A percentile compares a stretch with the other conserved stretches of the same genome.
These are phyloP conservation scores for Pyrenula massariospora DNA, from an alignment of 495 filamentous ascomycete species.

Conservation along the genomic window DNA sequence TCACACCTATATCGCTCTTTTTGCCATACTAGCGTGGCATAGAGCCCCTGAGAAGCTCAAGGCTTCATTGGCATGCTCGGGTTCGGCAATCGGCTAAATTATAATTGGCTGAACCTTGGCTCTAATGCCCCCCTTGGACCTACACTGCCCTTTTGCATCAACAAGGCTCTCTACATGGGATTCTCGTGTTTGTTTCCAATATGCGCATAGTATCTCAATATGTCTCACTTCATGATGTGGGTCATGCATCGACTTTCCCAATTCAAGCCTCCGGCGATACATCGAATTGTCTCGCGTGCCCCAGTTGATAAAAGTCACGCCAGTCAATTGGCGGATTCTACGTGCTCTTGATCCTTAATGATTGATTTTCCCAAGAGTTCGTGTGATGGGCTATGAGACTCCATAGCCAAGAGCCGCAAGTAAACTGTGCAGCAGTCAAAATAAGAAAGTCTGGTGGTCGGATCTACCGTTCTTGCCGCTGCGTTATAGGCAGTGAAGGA, in stretches of 20 bases:
- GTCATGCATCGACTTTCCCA: not conserved
- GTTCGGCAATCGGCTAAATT: not conserved
- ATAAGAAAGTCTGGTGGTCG: not conserved
- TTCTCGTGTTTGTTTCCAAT: not conserved
- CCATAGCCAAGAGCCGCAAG: not conserved
- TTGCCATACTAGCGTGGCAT: too few relatives aligned
- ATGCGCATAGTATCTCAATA: not conserved
- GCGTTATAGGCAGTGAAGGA: not conserved
- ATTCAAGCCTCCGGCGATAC: not conserved
- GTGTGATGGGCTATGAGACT: too few relatives aligned
- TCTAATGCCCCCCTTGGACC: too few relatives aligned
- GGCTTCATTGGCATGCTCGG: not conserved
- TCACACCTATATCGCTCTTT: too few relatives aligned
- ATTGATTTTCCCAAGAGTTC: too few relatives aligned
- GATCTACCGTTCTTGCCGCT: not conserved
- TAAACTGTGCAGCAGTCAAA: not conserved
- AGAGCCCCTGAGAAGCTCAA: not conserved
- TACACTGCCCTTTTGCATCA: too few relatives aligned
- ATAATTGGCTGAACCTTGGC: not conserved
- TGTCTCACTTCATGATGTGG: not conserved
- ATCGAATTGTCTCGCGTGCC: too few relatives aligned
- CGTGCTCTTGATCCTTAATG: too few relatives aligned
- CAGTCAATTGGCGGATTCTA: too few relatives aligned
- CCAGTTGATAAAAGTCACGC: too few relatives aligned
- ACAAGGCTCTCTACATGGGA: not conserved